These are phyloP conservation scores for Microcyclosporella mali DNA, from an alignment of 2,329 filamentous ascomycete species.

Conservation along the genomic window DNA sequence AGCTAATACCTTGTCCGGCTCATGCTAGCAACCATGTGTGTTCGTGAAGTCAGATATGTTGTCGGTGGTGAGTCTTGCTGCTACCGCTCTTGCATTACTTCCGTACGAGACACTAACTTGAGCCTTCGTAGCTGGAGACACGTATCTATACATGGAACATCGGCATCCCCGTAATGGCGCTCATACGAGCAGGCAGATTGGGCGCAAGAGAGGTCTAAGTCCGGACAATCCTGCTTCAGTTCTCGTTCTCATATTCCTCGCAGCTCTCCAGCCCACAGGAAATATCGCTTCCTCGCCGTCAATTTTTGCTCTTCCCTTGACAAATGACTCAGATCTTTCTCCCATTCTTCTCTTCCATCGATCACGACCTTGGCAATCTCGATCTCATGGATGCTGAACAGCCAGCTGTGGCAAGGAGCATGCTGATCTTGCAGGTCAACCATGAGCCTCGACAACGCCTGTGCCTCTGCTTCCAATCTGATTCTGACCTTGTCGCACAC, in stretches of 20 bases:
- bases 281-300: conserved; percentile 10
- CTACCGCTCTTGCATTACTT: background rate
- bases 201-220: too few relatives aligned
- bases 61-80: conserved; percentile 12
- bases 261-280: conserved; percentile 6
- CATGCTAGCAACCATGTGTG: conserved; percentile 26
- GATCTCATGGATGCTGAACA: conserved; percentile 24
- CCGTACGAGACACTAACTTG: background rate
- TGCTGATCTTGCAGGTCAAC: conserved; percentile 27
- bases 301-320: conserved; percentile 3
- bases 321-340: conserved; percentile 8
- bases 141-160: conserved; percentile 24
- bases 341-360: conserved; percentile 18
- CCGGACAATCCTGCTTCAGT: too few relatives aligned
- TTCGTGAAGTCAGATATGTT: conserved; percentile 18
- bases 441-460: conserved; percentile 25
- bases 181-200: conserved; percentile 19
- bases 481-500: conserved; percentile 18
- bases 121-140: conserved; percentile 13
- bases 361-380: conserved; percentile 20
- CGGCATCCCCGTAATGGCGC: conserved; percentile 19
- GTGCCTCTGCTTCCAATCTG: conserved; percentile 27
- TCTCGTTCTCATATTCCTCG: too few relatives aligned
- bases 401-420: conserved; percentile 22
- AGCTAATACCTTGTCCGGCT: conserved; percentile 19